Evolutionary conservation across 2,329 filamentous ascomycete genomes (phyloP), one percentile per base, ranked within the genome.

Genomic region (Orbilia oligospora): DNA sequence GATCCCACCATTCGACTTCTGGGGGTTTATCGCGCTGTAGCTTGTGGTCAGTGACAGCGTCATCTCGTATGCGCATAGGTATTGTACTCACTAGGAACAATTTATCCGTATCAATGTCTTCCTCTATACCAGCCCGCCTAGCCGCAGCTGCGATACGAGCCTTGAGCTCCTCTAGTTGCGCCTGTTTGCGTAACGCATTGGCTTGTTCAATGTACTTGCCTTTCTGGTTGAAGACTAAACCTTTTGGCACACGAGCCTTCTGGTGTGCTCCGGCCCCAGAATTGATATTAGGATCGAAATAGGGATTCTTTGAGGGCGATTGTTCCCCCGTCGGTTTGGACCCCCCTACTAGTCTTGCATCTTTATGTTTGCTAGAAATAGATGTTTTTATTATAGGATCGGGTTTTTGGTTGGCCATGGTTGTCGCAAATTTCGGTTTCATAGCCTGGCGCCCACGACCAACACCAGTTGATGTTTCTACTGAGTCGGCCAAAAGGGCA

Each of bases 181-280:
- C 93, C 85, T 97, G 94, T 77, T 93, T 90, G 80, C 96, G 91
- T 66, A 97, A 86, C 71, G 94, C 94, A 84, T 93, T 95, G 6
- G 93, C 96, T 85, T 98, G 95, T 80, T 94, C 91, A 77, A 98
- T 97, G 83, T 97, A 98, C 88, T 98, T 98, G 67, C 96, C 96
- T 84, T 97, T 97, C 81, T 94, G 91, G 82, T 97, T 97, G 87
- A 99, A 98, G 12, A 93, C 86, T 18, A 99, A 87, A 80, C 93
- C 90, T 76, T 93, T 90, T 10, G 93, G 89, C 80, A 92, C 88
- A 64, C 94, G 89, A 44, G 88, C 87, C 81, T 91, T 92, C 82
- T 84, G 87, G 80, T 85, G 83, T 68, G 86, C 86, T 80, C 87
- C 87, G 71, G 91, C 90, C 3, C 88, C 86, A n/a, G 89, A 88